Conservation (phyloP, 805 yeast genomes). For the Kazachstania viticola region DNA sequence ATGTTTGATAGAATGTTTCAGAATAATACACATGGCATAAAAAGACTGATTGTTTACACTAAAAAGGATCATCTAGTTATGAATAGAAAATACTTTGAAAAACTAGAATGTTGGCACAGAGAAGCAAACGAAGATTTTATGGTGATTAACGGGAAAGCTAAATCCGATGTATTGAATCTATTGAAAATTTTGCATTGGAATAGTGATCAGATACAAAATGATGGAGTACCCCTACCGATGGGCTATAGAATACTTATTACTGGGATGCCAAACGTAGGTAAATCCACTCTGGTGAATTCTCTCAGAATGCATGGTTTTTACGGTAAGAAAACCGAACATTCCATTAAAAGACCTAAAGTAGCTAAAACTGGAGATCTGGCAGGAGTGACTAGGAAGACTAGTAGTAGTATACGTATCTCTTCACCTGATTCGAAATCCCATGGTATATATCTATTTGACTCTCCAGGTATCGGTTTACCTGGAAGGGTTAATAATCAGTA, state of each 20-base stretch:
- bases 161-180: constrained; percentile 38
- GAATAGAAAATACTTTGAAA: constrained; percentile 7
- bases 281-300: constrained; percentile 74
- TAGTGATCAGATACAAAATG: constrained; percentile 23
- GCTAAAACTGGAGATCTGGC: constrained; percentile 82
- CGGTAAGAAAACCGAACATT: constrained; percentile 7
- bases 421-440: constrained; percentile 1
- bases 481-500: constrained; percentile 40
- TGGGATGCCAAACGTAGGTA: constrained; percentile 98
- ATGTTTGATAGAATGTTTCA: constrained; percentile 58
- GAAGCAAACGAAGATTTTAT: constrained; percentile 32
- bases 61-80: constrained; percentile 51
- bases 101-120: constrained; percentile 40
- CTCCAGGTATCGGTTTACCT: constrained; percentile 90
- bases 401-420: constrained; percentile 56
- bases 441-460: constrained; percentile 58
- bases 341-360: constrained; percentile 39
- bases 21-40: constrained; percentile 27
- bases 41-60: constrained; percentile 48
- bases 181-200: constrained; percentile 38
- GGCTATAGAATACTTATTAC: constrained; percentile 68
- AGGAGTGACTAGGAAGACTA: constrained; percentile 75
- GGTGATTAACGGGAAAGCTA: constrained; percentile 47
- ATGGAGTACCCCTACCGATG: constrained; percentile 65
- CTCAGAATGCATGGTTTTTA: constrained; percentile 37